Evolutionary conservation across 768 basidiomycete genomes (phyloP).

Genomic region (Cystofilobasidium bisporidii): DNA sequence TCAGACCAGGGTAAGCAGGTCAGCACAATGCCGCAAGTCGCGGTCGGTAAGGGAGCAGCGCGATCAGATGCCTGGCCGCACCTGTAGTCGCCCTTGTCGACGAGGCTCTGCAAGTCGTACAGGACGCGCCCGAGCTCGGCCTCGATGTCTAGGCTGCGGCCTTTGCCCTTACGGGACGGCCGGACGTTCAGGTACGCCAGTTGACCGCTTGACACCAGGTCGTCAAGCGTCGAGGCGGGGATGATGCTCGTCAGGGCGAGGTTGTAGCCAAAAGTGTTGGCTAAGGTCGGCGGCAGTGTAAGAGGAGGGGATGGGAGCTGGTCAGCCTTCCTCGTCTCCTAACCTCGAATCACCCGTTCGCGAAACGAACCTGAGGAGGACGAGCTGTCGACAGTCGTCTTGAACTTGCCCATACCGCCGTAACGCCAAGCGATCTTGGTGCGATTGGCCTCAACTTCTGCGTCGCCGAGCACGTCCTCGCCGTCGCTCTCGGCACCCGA

Average conservation of each 20-base stretch:
- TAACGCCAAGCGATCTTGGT: constrained; percentile 98
- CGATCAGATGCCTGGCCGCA: not conserved
- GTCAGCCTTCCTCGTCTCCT: too few species aligned
- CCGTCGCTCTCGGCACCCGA: constrained; percentile 38
- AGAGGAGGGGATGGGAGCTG: too few species aligned
- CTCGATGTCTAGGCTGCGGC: not conserved
- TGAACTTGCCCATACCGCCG: constrained; percentile 81
- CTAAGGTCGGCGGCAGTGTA: not conserved
- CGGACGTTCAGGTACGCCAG: constrained; percentile 3
- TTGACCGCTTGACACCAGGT: constrained; percentile 12
- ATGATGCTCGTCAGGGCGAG: constrained; percentile 23
- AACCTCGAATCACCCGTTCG: too few species aligned
- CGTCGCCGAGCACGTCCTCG: constrained; percentile 33
- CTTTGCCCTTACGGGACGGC: constrained; percentile 10
- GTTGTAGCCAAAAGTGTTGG: constrained; percentile 22
- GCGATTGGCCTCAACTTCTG: constrained; percentile 44
- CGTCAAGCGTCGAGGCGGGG: constrained; percentile 6
- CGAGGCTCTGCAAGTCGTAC: constrained; percentile 17
- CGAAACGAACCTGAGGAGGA: constrained; percentile 13
- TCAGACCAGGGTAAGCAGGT: not conserved
- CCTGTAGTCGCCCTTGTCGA: constrained; percentile 21
- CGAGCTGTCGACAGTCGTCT: constrained; percentile 57
- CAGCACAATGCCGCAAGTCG: too few species aligned
- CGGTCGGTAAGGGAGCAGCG: not conserved
- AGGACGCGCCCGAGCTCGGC: constrained; percentile 8